A percentile compares a stretch with the other conserved stretches of the same genome.
These are phyloP conservation scores for Penicillium odoratum DNA, from an alignment of 495 filamentous ascomycete species.

Conservation along the genomic window DNA sequence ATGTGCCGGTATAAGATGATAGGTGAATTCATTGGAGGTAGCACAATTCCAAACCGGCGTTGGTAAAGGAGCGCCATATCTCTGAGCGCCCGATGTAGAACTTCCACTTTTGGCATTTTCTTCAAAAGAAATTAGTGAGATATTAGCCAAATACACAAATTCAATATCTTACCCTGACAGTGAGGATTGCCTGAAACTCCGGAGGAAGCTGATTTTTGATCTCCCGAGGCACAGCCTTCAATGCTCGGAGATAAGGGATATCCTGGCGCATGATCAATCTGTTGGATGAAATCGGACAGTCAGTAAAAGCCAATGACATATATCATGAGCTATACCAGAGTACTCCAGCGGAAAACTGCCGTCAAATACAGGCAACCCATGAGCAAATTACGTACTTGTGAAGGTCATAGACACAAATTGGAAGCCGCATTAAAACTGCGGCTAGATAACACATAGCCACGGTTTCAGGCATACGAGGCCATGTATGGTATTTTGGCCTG, in stretches of 20 bases:
- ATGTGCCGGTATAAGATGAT: slow-evolving; percentile 69
- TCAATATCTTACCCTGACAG: slow-evolving; percentile 47
- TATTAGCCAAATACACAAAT: neutral
- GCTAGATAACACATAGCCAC: slow-evolving; percentile 69
- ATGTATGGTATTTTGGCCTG: slow-evolving; percentile 28
- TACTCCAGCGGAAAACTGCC: neutral
- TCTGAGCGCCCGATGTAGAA: slow-evolving; percentile 63
- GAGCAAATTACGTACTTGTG: slow-evolving; percentile 42
- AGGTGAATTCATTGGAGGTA: slow-evolving; percentile 71
- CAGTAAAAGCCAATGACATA: neutral
- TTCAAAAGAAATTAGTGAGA: slow-evolving; percentile 13
- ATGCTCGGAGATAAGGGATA: slow-evolving; percentile 45
- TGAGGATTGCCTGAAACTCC: slow-evolving; percentile 57
- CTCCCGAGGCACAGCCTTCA: slow-evolving; percentile 58
- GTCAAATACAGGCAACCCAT: neutral
- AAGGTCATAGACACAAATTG: slow-evolving; percentile 63
- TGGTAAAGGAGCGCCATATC: slow-evolving; percentile 63
- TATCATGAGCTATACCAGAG: neutral
- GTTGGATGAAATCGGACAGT: neutral
- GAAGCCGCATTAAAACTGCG: slow-evolving; percentile 60
- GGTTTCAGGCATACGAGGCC: slow-evolving; percentile 62
- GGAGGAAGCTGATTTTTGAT: slow-evolving; percentile 64
- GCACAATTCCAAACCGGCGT: slow-evolving; percentile 63
- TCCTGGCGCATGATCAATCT: slow-evolving; percentile 46
- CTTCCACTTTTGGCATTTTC: slow-evolving; percentile 47